Evolutionary conservation across 371 early-diverging fungal species (phyloP).

Genomic region (Mucor plumbeus): DNA sequence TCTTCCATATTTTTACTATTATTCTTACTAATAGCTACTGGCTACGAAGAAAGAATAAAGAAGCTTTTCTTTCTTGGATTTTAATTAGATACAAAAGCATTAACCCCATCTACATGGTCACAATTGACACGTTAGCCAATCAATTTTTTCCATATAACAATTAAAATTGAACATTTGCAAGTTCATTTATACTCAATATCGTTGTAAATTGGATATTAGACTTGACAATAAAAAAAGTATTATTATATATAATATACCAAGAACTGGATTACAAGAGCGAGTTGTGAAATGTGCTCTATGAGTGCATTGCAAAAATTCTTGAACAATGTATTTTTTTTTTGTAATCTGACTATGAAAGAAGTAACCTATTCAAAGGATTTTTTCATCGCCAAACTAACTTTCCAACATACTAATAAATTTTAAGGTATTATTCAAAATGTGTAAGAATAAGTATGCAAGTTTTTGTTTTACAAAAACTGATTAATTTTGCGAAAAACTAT

Average conservation of each 20-base stretch:
- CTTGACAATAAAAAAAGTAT: too few relatives aligned
- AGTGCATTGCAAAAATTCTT: too few relatives aligned
- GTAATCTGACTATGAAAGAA: too few relatives aligned
- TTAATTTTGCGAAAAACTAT: not conserved
- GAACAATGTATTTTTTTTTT: too few relatives aligned
- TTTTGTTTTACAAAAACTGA: not conserved
- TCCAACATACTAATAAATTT: too few relatives aligned
- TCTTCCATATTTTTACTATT: not conserved
- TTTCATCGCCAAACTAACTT: too few relatives aligned
- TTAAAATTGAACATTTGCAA: not conserved
- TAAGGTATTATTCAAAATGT: not conserved
- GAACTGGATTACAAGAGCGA: too few relatives aligned
- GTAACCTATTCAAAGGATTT: too few relatives aligned
- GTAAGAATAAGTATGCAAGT: not conserved
- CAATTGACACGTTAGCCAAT: conserved; percentile 2
- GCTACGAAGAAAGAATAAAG: not conserved
- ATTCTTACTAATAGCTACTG: not conserved
- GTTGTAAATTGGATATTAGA: not conserved
- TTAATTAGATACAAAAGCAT: not conserved
- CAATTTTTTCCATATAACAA: not conserved
- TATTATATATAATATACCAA: too few relatives aligned
- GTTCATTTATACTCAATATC: not conserved
- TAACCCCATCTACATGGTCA: conserved; percentile 7
- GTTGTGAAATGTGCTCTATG: too few relatives aligned
- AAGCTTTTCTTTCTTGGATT: not conserved